Evolutionary conservation across 495 filamentous ascomycete species (phyloP), one percentile per base, ranked within the genome.

Genomic region (Endocarpon pusillum): DNA sequence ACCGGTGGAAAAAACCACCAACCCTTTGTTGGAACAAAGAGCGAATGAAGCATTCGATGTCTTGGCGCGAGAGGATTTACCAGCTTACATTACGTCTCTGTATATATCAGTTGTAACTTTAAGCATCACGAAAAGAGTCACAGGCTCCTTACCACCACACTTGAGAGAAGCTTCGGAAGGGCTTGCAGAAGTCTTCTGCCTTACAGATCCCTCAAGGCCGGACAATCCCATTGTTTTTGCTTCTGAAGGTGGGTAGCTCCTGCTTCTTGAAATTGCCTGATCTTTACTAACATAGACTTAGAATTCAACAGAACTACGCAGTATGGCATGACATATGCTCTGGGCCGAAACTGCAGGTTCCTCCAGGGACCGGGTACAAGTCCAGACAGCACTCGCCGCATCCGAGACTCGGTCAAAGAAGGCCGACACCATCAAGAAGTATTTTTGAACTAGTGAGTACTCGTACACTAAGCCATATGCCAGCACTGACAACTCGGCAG

Each of bases 171-270:
- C 77, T 8, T 75, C 74, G 2, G 76, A 83, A 47, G 78, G 78
- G 3, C 42, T 85, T 31, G 78, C 75, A 0, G 78, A 84, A 45
- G 75, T 78, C 0, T 85, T 83, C 42, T 82, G 78, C 47, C 51
- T 84, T 40, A 78, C 76, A 4, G 80, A 86, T 53, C 78, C 80
- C 5, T 73, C 73, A 17, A 58, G 75, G 39, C 60, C 65, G 4
- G 80, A 78, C 43, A 81, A 83, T 52, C 80, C 78, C 1, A 76
- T 87, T 37, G 66, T 85, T 3, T 83, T 84, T 53, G 74, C 76
- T 19, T 81, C 76, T 4, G 72, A 82, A 62, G 77, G 76, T 81
- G 55, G 17, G 58, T 52, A 14, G 28, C 5, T 7, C 5, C 3
- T 22, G 21, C 12, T 29, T 10, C 4, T 21, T 31, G 21, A 4